These are phyloP conservation scores for Aethionema arabicum DNA, from an alignment of 345 rosid genomes.

Conservation along the genomic window DNA sequence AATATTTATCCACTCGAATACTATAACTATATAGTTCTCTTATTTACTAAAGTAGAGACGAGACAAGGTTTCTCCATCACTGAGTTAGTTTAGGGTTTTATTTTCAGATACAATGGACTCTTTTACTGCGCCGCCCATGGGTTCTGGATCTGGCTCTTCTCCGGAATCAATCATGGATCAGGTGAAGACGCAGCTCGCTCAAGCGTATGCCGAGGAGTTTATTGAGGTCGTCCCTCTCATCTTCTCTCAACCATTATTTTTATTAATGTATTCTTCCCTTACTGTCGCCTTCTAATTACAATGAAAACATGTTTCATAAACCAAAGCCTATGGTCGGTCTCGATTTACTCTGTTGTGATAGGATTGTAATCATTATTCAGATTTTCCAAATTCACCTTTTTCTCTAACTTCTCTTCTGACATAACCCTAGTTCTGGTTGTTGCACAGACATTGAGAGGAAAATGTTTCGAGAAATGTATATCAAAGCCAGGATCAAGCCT, in stretches of 20 bases:
- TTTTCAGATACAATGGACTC: conserved; percentile 51
- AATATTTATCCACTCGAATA: too few species aligned
- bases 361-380: neutral
- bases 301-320: neutral
- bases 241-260: neutral
- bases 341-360: neutral
- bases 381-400: neutral
- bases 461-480: conserved; percentile 88
- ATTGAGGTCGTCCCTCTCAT: conserved; percentile 49
- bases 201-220: conserved; percentile 80
- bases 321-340: neutral
- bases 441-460: conserved; percentile 67
- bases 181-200: conserved; percentile 64
- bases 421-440: neutral
- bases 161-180: conserved; percentile 64
- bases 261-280: neutral
- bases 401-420: neutral
- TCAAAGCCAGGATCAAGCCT: conserved; percentile 91
- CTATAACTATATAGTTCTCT: neutral
- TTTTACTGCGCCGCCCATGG: conserved; percentile 48
- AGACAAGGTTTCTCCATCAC: neutral
- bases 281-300: neutral
- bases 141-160: conserved; percentile 49
- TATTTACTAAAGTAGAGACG: neutral
- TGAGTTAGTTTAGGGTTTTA: neutral